phyloP scores from a whole-genome alignment of 768 basidiomycete species.

The Hericium rajendrae region DNA sequence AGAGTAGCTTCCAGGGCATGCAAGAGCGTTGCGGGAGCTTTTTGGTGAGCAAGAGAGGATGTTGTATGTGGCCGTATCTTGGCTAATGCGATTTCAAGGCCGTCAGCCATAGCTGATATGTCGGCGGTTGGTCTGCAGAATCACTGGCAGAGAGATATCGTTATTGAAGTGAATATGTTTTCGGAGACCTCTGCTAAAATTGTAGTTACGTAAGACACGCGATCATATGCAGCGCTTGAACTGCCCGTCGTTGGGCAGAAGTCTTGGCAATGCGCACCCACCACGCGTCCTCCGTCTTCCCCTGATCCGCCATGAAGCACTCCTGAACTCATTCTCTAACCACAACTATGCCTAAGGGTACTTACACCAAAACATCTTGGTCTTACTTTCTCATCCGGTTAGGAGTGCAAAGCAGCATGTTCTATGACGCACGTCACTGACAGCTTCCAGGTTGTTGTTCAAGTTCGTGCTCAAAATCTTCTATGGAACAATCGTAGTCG shows the following conservation, averaged over 20 bases:
- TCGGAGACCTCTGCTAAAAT: background rate
- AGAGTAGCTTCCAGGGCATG: conserved; percentile 77
- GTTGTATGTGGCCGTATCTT: conserved; percentile 84
- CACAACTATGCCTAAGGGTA: conserved; percentile 26
- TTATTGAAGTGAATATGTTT: background rate
- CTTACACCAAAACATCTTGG: conserved; percentile 37
- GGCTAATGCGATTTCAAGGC: conserved; percentile 48
- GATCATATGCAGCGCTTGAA: background rate
- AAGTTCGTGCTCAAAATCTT: conserved; percentile 84
- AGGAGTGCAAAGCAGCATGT: conserved; percentile 2
- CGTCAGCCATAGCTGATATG: conserved; percentile 18
- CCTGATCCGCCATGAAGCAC: no score
- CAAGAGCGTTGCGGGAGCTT: conserved; percentile 79
- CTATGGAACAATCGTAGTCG: conserved; percentile 82
- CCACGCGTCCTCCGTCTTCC: no score
- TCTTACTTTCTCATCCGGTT: conserved; percentile 64
- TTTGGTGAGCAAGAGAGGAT: conserved; percentile 79
- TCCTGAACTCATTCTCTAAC: background rate
- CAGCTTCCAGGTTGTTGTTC: conserved; percentile 46
- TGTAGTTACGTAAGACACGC: background rate
- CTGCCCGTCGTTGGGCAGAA: background rate
- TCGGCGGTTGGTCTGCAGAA: background rate
- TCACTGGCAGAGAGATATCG: background rate
- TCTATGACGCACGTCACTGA: no score
- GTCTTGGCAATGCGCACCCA: background rate